phyloP scores from a whole-genome alignment of 768 basidiomycete species.

The Termitomyces sp. region DNA sequence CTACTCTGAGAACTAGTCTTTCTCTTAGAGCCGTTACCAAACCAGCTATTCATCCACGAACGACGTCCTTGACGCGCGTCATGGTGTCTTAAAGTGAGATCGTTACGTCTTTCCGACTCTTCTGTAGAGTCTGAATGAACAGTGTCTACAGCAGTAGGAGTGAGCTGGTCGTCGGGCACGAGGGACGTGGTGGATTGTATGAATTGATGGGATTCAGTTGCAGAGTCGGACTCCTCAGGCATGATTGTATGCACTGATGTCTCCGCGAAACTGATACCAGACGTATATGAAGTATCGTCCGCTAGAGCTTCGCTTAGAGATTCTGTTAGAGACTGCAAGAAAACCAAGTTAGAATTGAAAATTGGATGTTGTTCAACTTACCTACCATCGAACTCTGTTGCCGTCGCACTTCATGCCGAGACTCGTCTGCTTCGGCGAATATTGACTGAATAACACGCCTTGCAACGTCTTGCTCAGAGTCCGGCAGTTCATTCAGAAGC shows the following conservation, averaged over 20 bases:
- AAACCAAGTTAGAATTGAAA: not conserved
- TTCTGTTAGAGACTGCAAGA: conserved; percentile 40
- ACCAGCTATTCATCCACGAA: conserved; percentile 73
- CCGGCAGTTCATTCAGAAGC: conserved; percentile 49
- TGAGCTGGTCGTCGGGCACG: conserved; percentile 3
- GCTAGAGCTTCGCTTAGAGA: conserved; percentile 52
- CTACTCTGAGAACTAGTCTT: conserved; percentile 22
- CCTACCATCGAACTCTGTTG: conserved; percentile 54
- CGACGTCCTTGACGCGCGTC: conserved; percentile 40
- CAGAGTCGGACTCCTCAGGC: conserved; percentile 16
- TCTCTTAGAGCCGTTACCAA: conserved; percentile 46
- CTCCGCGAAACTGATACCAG: conserved; percentile 22
- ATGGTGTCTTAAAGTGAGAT: conserved; percentile 10
- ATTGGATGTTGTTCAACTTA: conserved; percentile 15
- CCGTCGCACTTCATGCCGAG: conserved; percentile 41
- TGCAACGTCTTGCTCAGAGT: conserved; percentile 63
- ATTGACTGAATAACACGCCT: conserved; percentile 60
- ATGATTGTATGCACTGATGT: conserved; percentile 27
- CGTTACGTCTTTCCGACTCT: not conserved
- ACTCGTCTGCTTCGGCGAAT: conserved; percentile 49
- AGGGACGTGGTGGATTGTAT: conserved; percentile 3
- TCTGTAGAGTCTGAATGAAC: not conserved
- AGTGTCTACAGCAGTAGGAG: conserved; percentile 3
- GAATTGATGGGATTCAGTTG: conserved; percentile 6
- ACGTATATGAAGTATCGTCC: conserved; percentile 37